Evolutionary conservation across 192 early-diverging fungal species (phyloP).

Genomic region (Coemansia sp.): DNA sequence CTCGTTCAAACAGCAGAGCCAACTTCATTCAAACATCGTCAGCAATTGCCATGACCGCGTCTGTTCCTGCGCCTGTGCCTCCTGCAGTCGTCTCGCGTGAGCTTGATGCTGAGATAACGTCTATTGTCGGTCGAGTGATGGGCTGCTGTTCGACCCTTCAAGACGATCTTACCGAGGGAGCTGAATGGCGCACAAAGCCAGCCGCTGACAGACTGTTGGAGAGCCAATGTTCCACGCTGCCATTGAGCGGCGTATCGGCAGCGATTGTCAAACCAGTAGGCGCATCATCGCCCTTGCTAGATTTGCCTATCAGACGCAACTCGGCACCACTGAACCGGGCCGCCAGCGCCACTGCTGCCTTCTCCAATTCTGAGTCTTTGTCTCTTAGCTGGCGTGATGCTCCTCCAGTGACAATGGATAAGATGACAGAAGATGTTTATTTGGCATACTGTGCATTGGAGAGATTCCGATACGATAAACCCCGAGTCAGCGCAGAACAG

Average conservation of each 20-base stretch:
- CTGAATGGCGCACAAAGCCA: conserved; percentile 48
- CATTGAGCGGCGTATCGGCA: conserved; percentile 5
- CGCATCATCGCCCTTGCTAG: conserved; percentile 12
- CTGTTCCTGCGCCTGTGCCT: conserved; percentile 1
- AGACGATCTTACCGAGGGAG: conserved; percentile 38
- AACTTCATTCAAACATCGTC: conserved; percentile 13
- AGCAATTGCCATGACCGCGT: not conserved
- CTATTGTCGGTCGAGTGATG: conserved; percentile 52
- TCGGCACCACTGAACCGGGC: conserved; percentile 33
- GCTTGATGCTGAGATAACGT: conserved; percentile 48
- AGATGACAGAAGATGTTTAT: conserved; percentile 22
- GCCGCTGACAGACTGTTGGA: not conserved
- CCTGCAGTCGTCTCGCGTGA: conserved; percentile 29
- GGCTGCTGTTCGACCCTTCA: conserved; percentile 33
- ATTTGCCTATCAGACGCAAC: conserved; percentile 35
- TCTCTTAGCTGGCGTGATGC: not conserved
- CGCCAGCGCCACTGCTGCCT: not conserved
- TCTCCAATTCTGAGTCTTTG: not conserved
- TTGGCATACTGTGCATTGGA: conserved; percentile 45
- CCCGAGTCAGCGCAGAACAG: not conserved
- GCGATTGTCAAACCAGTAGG: conserved; percentile 12
- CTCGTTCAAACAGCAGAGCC: conserved; percentile 43
- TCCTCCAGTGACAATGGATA: conserved; percentile 6
- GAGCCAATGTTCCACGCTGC: not conserved
- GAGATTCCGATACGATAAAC: conserved; percentile 30